These are phyloP conservation scores for Diaporthe amygdali DNA, from an alignment of 2,329 filamentous ascomycete species.

Conservation along the genomic window DNA sequence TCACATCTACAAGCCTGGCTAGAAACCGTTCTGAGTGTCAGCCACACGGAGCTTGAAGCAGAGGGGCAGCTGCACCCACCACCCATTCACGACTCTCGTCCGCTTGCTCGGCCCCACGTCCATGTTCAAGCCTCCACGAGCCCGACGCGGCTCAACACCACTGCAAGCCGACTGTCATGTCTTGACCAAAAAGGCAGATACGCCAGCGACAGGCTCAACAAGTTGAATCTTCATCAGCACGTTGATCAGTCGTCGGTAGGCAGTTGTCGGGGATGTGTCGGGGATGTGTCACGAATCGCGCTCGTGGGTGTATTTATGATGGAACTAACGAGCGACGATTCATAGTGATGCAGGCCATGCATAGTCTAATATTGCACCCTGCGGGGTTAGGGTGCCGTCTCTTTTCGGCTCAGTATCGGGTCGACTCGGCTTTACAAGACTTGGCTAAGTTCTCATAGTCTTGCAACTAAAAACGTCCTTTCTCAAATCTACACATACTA, in stretches of 20 bases:
- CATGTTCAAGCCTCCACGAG: neutral
- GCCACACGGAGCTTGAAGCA: neutral
- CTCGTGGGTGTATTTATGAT: neutral
- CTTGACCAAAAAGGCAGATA: neutral
- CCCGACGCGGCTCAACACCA: neutral
- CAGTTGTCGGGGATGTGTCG: no score
- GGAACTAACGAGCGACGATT: neutral
- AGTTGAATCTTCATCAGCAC: rapidly evolving
- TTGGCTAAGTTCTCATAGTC: no score
- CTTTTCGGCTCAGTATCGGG: no score
- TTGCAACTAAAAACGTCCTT: no score
- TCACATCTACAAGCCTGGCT: neutral
- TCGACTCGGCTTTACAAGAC: no score
- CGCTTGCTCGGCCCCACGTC: neutral
- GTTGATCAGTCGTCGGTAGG: neutral
- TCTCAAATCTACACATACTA: no score
- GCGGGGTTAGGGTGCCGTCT: no score
- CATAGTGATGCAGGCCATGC: neutral
- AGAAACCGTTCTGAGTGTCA: neutral
- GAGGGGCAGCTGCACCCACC: neutral
- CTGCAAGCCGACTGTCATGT: neutral
- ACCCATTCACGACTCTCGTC: neutral
- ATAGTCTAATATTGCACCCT: no score
- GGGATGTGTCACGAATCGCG: neutral
- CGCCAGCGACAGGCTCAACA: neutral